phyloP scores from a whole-genome alignment of 108 stramenopile species.

The Skeletonema tropicum region DNA sequence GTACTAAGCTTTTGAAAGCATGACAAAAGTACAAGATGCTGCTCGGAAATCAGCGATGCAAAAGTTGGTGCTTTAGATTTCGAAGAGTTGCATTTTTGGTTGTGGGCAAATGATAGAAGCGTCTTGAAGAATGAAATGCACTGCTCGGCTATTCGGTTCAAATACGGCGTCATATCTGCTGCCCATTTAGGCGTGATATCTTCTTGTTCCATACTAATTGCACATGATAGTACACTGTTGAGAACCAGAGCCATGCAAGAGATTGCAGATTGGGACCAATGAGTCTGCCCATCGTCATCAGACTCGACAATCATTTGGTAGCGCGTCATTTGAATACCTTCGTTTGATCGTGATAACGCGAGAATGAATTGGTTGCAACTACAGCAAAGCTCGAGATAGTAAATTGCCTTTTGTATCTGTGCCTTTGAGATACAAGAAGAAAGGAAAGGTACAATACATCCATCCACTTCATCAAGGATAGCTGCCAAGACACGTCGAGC shows the following conservation, averaged over 20 bases:
- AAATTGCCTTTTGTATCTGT: not conserved
- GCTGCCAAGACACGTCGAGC: constrained; percentile 36
- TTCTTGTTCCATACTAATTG: constrained; percentile 4
- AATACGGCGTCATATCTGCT: not conserved
- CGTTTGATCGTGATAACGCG: constrained; percentile 30
- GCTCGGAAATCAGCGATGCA: constrained; percentile 25
- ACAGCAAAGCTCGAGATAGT: constrained; percentile 20
- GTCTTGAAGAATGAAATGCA: constrained; percentile 42
- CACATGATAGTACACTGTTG: constrained; percentile 11
- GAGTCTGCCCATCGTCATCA: constrained; percentile 10
- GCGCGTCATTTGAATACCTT: constrained; percentile 36
- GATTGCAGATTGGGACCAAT: constrained; percentile 47
- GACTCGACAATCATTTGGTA: constrained; percentile 36
- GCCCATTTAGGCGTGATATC: not conserved
- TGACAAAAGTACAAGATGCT: constrained; percentile 28
- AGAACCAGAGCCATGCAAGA: constrained; percentile 31
- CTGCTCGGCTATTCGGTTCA: constrained; percentile 27
- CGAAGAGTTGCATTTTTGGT: constrained; percentile 10
- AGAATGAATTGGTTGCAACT: constrained; percentile 29
- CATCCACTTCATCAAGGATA: constrained; percentile 36
- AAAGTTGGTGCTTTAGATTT: constrained; percentile 13
- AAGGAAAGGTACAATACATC: constrained; percentile 29
- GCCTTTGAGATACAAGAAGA: not conserved
- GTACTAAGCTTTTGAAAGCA: constrained; percentile 30
- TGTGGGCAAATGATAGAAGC: constrained; percentile 28